Evolutionary conservation across 2,329 filamentous ascomycete species (phyloP), one percentile per base, ranked within the genome.

Genomic region (Monosporascus sp.): DNA sequence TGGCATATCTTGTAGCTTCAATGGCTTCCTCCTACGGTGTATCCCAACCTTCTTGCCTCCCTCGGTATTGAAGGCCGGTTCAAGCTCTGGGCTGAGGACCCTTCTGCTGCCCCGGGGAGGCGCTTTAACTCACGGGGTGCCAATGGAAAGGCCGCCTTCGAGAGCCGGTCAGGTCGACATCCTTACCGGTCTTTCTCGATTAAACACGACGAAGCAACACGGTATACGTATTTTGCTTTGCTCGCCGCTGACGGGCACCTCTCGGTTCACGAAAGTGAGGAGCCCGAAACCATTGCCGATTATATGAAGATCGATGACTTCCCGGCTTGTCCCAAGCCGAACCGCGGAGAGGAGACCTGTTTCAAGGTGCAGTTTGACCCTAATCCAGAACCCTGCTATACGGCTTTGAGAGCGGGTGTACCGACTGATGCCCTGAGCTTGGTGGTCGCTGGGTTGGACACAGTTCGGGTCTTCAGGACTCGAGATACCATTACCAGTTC

Each of bases 41-140:
- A 94, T 61, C 90, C 83, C 38, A 85, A 94, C 66, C 83, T 96
- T 63, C 77, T 97, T 61, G 92, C 87, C 53, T 96, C 89, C 51
- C 88, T 97, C 55, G 90, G 89, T 57, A 88, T 93, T 65, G 93
- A 97, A 64, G 90, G 93, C 65, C 86, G 87, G 69, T 90, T 95
- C 76, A 90, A 91, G 68, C 79, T 97, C 59, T 97, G 93, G 93
- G 87, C 89, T 56, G 93, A 97, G 73, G 90, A 97, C 71, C 85
- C 88, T 17, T 88, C 86, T 1, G 88, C 94, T 48, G 80, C 88
- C 1, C 85, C 87, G 0, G 90, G 91, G 35, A 84, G 88, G 35
- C 86, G 92, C 50, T 97, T 97, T 77, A 89, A 86, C 67, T 79
- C 72, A 75, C 89, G 77, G 20, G 56, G 61, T n/a, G 62, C 61